A percentile compares a stretch with the other conserved stretches of the same genome.
Evolutionary conservation across 257 asterid genomes (phyloP).

Genomic region (Salvia splendens): DNA sequence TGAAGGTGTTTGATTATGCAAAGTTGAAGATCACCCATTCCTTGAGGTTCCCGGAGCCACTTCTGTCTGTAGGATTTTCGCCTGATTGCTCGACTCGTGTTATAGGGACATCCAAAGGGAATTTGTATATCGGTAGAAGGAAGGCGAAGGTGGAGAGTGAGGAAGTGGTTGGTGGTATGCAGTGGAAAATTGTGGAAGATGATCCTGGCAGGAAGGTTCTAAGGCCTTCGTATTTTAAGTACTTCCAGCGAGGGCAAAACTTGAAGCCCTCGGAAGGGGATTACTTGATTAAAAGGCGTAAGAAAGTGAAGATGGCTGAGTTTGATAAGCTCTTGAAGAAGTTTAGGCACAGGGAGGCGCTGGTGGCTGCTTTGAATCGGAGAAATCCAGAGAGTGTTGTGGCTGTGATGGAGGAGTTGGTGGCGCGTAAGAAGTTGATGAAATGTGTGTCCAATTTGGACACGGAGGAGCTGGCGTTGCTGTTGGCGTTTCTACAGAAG

Average conservation of each 20-base stretch:
- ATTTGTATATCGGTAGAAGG: slow-evolving; percentile 66
- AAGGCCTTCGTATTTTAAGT: slow-evolving; percentile 81
- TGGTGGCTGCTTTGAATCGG: slow-evolving; percentile 59
- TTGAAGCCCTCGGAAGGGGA: slow-evolving; percentile 74
- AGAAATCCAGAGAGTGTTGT: slow-evolving; percentile 67
- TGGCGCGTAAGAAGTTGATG: slow-evolving; percentile 76
- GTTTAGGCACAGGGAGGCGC: slow-evolving; percentile 82
- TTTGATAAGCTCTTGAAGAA: slow-evolving; percentile 78
- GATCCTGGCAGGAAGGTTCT: slow-evolving; percentile 51
- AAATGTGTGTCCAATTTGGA: slow-evolving; percentile 70
- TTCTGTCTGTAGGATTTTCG: slow-evolving; percentile 73
- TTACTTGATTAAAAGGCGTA: slow-evolving; percentile 58
- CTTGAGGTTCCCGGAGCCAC: slow-evolving; percentile 79
- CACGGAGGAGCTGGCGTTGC: slow-evolving; percentile 57
- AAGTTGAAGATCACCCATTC: slow-evolving; percentile 80
- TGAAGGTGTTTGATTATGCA: slow-evolving; percentile 86
- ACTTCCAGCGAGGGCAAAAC: slow-evolving; percentile 82
- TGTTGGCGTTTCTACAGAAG: slow-evolving; percentile 74
- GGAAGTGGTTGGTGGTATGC: slow-evolving; percentile 35
- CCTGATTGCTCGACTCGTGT: slow-evolving; percentile 77
- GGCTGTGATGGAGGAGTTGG: slow-evolving; percentile 94
- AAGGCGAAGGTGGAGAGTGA: slow-evolving; percentile 44
- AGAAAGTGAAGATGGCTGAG: slow-evolving; percentile 72
- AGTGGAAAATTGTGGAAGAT: slow-evolving; percentile 47
- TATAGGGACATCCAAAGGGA: slow-evolving; percentile 80